phyloP scores from a whole-genome alignment of 2,329 filamentous ascomycete genomes.

The Metarhizium rileyi region DNA sequence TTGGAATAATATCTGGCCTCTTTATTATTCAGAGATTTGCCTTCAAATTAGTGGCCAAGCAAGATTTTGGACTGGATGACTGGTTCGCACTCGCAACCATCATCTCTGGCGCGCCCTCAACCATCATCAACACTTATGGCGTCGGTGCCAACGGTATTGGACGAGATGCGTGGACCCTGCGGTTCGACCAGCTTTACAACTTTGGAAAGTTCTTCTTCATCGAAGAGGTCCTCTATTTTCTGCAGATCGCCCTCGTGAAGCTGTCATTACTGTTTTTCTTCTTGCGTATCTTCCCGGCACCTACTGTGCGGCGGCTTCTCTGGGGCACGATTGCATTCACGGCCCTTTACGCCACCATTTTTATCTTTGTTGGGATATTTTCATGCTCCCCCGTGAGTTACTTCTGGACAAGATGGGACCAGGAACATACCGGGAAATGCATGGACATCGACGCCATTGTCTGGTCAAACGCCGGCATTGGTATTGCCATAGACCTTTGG shows the following conservation, averaged over 20 bases:
- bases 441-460: constrained; percentile 25
- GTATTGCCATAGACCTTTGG: constrained; percentile 29
- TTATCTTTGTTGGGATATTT: constrained; percentile 21
- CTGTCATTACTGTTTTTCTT: constrained; percentile 31
- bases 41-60: constrained; percentile 17
- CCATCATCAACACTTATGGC: constrained; percentile 13
- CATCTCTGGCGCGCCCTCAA: constrained; percentile 11
- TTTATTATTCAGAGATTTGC: constrained; percentile 24
- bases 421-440: constrained; percentile 25
- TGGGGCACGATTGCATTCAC: constrained; percentile 22
- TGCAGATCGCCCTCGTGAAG: constrained; percentile 20
- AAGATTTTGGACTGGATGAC: constrained; percentile 20
- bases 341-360: constrained; percentile 17
- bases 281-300: constrained; percentile 27
- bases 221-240: constrained; percentile 25
- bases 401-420: constrained; percentile 31
- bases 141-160: constrained; percentile 17
- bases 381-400: constrained; percentile 28
- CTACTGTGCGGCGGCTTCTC: constrained; percentile 18
- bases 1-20: constrained; percentile 20
- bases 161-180: constrained; percentile 19
- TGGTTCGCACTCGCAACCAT: constrained; percentile 14
- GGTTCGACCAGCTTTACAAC: constrained; percentile 5
- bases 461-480: constrained; percentile 29
- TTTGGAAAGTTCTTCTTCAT: constrained; percentile 19